These are phyloP conservation scores for Sinapis alba DNA, from an alignment of 441 rosid genomes.

Conservation along the genomic window DNA sequence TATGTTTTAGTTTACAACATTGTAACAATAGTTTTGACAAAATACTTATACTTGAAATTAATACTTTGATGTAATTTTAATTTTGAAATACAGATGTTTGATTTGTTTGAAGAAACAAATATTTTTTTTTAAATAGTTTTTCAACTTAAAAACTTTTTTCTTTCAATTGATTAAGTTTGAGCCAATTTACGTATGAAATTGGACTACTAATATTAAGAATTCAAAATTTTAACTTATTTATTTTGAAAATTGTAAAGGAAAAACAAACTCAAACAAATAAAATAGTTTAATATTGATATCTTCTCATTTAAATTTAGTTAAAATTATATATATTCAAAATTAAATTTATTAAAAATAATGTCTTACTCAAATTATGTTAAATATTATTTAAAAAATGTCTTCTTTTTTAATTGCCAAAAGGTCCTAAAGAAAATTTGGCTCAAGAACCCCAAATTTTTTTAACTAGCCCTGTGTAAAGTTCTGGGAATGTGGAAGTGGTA, in stretches of 20 bases:
- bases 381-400: too few species aligned
- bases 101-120: not conserved
- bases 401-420: too few species aligned
- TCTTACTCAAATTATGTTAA: not conserved
- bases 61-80: constrained; percentile 16
- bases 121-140: not conserved
- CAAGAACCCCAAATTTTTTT: not conserved
- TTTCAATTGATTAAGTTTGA: not conserved
- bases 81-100: constrained; percentile 13
- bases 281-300: not conserved
- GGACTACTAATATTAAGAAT: not conserved
- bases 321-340: not conserved
- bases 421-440: too few species aligned
- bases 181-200: not conserved
- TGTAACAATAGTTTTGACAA: constrained; percentile 10
- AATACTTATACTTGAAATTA: constrained; percentile 5
- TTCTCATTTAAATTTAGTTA: not conserved
- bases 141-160: not conserved
- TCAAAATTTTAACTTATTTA: not conserved
- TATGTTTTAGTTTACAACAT: too few species aligned
- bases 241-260: not conserved
- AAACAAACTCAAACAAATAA: not conserved
- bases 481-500: constrained; percentile 12
- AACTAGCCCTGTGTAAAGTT: not conserved
- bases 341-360: too few species aligned